Conservation (phyloP, 495 filamentous ascomycete genomes). For the Saxispiralis lemnorum region DNA sequence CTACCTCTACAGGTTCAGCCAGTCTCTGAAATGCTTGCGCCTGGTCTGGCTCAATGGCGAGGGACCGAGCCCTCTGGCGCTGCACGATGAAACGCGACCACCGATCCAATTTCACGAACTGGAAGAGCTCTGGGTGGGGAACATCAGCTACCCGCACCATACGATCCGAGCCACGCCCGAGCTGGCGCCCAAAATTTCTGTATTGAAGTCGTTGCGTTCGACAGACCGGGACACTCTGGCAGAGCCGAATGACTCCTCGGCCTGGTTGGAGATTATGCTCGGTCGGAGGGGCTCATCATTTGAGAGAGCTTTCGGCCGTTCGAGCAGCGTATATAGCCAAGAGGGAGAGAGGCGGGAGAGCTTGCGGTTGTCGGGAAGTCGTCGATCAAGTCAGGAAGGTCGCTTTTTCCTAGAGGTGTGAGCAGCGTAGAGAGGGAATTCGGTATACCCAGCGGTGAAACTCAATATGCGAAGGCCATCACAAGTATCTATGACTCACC, state of each 20-base stretch:
- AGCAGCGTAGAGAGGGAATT: not conserved
- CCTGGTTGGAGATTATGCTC: constrained; percentile 1
- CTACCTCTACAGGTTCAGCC: constrained; percentile 14
- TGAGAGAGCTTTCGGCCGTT: not conserved
- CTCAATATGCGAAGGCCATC: too few relatives aligned
- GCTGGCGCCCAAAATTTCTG: constrained; percentile 1
- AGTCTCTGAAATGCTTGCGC: constrained; percentile 8
- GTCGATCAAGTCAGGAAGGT: constrained; percentile 1
- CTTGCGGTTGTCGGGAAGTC: not conserved
- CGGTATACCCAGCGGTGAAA: too few relatives aligned
- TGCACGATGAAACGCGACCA: constrained; percentile 9
- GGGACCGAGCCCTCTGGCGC: constrained; percentile 13
- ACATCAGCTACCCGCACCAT: not conserved
- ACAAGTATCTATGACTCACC: too few relatives aligned
- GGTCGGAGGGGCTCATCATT: not conserved
- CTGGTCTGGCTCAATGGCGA: constrained; percentile 17
- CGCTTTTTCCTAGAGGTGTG: constrained; percentile 5
- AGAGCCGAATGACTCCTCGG: not conserved
- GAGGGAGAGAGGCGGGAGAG: not conserved
- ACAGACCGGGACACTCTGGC: not conserved
- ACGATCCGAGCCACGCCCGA: not conserved
- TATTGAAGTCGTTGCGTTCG: constrained; percentile 1
- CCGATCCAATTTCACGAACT: constrained; percentile 5
- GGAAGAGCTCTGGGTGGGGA: constrained; percentile 7
- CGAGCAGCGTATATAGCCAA: constrained; percentile 8